These are phyloP conservation scores for Cyberlindnera mrakii DNA, from an alignment of 805 yeast genomes.

Conservation along the genomic window DNA sequence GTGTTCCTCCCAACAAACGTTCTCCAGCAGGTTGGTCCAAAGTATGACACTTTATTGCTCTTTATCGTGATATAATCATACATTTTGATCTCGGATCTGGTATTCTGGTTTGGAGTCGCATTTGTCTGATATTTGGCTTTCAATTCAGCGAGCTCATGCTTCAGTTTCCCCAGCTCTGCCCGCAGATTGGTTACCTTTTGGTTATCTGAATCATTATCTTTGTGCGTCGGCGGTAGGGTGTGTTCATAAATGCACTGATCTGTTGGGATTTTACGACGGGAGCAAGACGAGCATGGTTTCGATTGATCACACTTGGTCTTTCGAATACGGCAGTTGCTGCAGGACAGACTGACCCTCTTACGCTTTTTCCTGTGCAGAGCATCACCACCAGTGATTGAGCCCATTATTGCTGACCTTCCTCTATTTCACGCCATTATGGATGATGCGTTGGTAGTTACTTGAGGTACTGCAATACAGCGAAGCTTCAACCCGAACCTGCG, in stretches of 20 bases:
- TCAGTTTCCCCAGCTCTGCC: slow-evolving; percentile 15
- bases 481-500: no score
- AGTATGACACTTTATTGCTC: slow-evolving; percentile 9
- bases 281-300: slow-evolving; percentile 21
- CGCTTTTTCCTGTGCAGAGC: slow-evolving; percentile 7
- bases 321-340: slow-evolving; percentile 19
- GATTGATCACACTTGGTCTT: slow-evolving; percentile 23
- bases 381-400: no score
- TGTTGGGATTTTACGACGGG: slow-evolving; percentile 17
- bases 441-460: no score
- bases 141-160: slow-evolving; percentile 10
- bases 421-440: no score
- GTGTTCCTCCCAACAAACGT: slow-evolving; percentile 6
- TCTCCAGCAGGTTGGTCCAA: slow-evolving; percentile 21
- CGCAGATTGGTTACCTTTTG: slow-evolving; percentile 11
- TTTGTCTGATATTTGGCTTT: not conserved
- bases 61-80: not conserved
- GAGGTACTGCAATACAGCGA: no score
- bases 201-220: slow-evolving; percentile 7
- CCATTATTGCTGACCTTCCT: no score
- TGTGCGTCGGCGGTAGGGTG: slow-evolving; percentile 24
- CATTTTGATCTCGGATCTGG: no score
- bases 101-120: no score
- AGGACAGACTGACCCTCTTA: slow-evolving; percentile 13
- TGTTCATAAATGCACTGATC: slow-evolving; percentile 21